phyloP scores from a whole-genome alignment of 306 rosid genomes.

The Begonia fuchsioides region DNA sequence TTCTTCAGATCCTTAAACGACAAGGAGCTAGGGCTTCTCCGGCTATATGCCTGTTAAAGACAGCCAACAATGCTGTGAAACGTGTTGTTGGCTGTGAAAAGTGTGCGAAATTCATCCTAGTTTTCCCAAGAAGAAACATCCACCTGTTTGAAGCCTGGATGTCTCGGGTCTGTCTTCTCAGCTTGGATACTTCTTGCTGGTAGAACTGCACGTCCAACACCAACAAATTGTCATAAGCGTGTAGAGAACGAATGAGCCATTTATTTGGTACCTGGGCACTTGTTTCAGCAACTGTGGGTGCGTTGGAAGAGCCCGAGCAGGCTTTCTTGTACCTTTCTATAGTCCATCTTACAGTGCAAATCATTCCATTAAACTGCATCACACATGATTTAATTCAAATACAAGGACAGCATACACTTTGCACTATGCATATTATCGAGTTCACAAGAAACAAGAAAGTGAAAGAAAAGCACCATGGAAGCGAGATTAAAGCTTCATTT shows the following conservation, averaged over 20 bases:
- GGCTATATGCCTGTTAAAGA: constrained; percentile 37
- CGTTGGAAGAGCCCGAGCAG: constrained; percentile 52
- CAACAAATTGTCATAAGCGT: background rate
- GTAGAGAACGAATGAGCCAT: background rate
- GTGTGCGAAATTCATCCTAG: too few species aligned
- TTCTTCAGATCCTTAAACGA: too few species aligned
- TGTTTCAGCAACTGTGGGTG: constrained; percentile 63
- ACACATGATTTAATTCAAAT: background rate
- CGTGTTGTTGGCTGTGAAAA: too few species aligned
- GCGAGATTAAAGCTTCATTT: too few species aligned
- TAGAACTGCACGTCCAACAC: constrained; percentile 34
- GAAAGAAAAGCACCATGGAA: too few species aligned
- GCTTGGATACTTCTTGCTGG: constrained; percentile 74
- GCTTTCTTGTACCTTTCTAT: constrained; percentile 88
- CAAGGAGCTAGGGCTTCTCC: constrained; percentile 49
- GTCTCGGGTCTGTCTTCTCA: constrained; percentile 42
- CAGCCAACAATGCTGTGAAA: background rate
- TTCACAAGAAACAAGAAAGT: too few species aligned
- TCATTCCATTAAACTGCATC: constrained; percentile 9
- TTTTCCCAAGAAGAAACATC: too few species aligned
- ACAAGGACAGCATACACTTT: background rate
- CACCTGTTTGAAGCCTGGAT: constrained; percentile 77
- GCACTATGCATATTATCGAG: too few species aligned
- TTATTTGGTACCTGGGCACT: constrained; percentile 54
- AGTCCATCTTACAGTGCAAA: constrained; percentile 63